Base-by-base conservation (phyloP, 148 eudicot genomes). In the Tetragonia tetragonoides region DNA sequence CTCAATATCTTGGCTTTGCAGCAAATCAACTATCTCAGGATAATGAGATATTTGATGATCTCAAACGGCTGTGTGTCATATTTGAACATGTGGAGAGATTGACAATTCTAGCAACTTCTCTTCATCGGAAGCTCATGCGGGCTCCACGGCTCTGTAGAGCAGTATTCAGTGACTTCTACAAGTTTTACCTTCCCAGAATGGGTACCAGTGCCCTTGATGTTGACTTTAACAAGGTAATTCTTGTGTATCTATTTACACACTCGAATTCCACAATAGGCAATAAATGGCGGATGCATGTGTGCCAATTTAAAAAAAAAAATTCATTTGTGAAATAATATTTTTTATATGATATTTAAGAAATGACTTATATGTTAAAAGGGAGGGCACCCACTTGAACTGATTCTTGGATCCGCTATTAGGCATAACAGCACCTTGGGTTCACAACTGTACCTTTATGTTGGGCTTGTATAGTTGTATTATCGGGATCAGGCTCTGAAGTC, bases 31-130 rank as follows among this genome's bases (percentile, higher is more conserved):
- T 84, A 61, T 76, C 87, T 46, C 78, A 72, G 28, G 87, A 84
- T 77, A 81, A 82, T 80, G 94, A 91, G 70, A 73, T 77, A 47
- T 72, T 78, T 76, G 91, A 87, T 75, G 98, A 92, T 84, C 84
- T 95, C 44, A 85, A 77, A 81, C 87, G 94, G 78, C 85, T 90
- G 28, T 84, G 88, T 77, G 84, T 81, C 42, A 76, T 90, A 76
- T 89, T 92, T 81, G 89, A 76, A 77, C 89, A 90, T 79, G 82
- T 91, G 47, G 96, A 95, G 85, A 87, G 85, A 78, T 83, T 95
- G 80, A 80, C 88, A 60, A 76, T 83, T 37, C 77, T 87, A 65
- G 97, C 96, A 70, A 90, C 90, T 74, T 95, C 97, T 82, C 91
- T 95, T 83, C 93, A 92, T 80, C 86, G 88, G 40, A 95, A 90